phyloP scores from a whole-genome alignment of 352 stramenopile species.

The Plasmopara halstedii region DNA sequence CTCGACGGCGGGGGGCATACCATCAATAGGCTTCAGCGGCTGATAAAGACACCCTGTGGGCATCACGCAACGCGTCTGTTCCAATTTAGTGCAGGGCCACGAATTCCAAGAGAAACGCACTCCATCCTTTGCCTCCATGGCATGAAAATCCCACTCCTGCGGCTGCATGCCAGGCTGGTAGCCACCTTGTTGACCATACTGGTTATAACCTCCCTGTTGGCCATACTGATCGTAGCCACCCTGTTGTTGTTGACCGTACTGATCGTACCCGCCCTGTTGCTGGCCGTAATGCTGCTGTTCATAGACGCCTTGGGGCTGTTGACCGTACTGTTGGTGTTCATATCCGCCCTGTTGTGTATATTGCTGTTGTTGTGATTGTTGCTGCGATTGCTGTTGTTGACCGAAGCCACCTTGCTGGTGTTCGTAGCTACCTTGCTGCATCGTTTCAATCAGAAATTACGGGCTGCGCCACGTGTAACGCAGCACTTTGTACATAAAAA shows the following conservation, averaged over 20 bases:
- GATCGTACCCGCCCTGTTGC: constrained; percentile 39
- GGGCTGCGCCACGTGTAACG: constrained; percentile 12
- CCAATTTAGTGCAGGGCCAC: constrained; percentile 96
- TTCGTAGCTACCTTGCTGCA: constrained; percentile 41
- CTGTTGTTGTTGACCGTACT: constrained; percentile 21
- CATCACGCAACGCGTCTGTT: constrained; percentile 97
- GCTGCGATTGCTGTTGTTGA: constrained; percentile 4
- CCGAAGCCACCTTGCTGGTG: constrained; percentile 7
- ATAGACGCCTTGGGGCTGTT: constrained; percentile 36
- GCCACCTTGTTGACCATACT: constrained; percentile 41
- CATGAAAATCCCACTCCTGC: constrained; percentile 83
- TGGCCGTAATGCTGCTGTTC: constrained; percentile 17
- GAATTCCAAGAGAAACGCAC: constrained; percentile 98
- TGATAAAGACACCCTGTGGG: constrained; percentile 92
- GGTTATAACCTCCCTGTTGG: constrained; percentile 30
- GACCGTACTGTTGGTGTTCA: constrained; percentile 36
- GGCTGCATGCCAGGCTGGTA: constrained; percentile 57
- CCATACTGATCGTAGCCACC: constrained; percentile 24
- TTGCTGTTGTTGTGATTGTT: constrained; percentile 1
- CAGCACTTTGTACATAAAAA: constrained; percentile 2
- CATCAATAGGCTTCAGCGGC: constrained; percentile 96
- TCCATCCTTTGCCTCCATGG: constrained; percentile 85
- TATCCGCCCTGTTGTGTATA: constrained; percentile 29
- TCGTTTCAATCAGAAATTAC: constrained; percentile 12
- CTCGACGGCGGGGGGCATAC: constrained; percentile 87